phyloP scores from a whole-genome alignment of 2,329 filamentous ascomycete species.

The Fusarium sacchari region DNA sequence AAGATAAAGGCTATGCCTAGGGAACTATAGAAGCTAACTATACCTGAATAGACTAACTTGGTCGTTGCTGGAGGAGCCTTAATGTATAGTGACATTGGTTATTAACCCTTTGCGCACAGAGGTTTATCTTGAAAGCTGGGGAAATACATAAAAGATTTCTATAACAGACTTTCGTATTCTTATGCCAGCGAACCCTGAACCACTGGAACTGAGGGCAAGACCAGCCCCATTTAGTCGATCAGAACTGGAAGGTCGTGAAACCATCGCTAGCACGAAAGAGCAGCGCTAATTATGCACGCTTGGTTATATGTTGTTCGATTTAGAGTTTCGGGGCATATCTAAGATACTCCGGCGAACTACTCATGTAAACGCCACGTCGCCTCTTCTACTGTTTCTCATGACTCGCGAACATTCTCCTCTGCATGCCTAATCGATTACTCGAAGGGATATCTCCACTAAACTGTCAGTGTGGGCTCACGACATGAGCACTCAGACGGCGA shows the following conservation, averaged over 20 bases:
- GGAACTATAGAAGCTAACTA: accelerated
- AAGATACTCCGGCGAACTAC: too few relatives aligned
- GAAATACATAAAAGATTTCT: not conserved
- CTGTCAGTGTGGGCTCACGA: not conserved
- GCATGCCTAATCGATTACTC: too few relatives aligned
- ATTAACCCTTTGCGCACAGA: not conserved
- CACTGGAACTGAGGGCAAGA: accelerated
- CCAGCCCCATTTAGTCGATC: not conserved
- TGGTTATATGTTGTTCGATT: not conserved
- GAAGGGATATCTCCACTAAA: not conserved
- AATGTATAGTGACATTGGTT: not conserved
- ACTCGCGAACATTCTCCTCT: not conserved
- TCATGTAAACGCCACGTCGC: not conserved
- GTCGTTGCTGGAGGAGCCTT: too few relatives aligned
- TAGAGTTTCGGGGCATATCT: not conserved
- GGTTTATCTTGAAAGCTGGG: not conserved
- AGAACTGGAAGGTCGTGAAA: not conserved
- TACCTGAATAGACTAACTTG: too few relatives aligned
- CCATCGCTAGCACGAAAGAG: not conserved
- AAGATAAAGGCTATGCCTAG: too few relatives aligned
- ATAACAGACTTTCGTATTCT: accelerated
- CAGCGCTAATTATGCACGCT: not conserved
- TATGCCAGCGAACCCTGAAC: not conserved
- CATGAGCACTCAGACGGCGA: not conserved
- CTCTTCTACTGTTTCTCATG: not conserved